A percentile compares a stretch with the other conserved stretches of the same genome.
phyloP scores from a whole-genome alignment of 2,329 filamentous ascomycete species.

The Aspergillus brasiliensis region DNA sequence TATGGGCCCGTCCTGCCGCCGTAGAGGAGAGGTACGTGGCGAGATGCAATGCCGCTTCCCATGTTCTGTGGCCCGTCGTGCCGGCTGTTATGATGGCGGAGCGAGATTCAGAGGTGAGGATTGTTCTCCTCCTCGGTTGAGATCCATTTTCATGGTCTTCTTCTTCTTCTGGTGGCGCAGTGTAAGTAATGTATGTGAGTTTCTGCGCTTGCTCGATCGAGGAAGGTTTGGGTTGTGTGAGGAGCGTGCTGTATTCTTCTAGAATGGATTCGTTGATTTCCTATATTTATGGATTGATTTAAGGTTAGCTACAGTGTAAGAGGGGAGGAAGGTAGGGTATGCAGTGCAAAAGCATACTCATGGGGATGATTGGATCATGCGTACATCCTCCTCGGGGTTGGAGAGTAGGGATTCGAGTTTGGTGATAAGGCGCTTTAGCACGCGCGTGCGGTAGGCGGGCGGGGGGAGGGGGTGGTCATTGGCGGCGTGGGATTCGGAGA shows the following conservation, averaged over 20 bases:
- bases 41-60: constrained; percentile 69
- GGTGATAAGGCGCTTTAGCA: constrained; percentile 71
- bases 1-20: constrained; percentile 44
- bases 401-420: constrained; percentile 73
- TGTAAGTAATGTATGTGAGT: constrained; percentile 76
- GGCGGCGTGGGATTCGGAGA: constrained; percentile 58
- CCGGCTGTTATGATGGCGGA: constrained; percentile 59
- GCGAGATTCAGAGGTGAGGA: constrained; percentile 55
- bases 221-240: constrained; percentile 65
- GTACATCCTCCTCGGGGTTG: constrained; percentile 85
- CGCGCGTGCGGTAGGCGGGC: constrained; percentile 67
- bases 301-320: too few species aligned
- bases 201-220: constrained; percentile 68
- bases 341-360: constrained; percentile 3
- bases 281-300: constrained; percentile 49
- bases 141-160: neutral
- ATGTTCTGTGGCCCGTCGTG: constrained; percentile 68
- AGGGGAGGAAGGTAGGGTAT: neutral
- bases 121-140: constrained; percentile 20
- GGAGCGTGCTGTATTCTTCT: constrained; percentile 64
- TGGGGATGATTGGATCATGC: constrained; percentile 1
- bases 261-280: constrained; percentile 82
- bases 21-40: constrained; percentile 60
- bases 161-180: constrained; percentile 31
- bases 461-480: constrained; percentile 58